Evolutionary conservation across 768 basidiomycete species (phyloP), one percentile per base, ranked within the genome.

Genomic region (Auriscalpium microsporum): DNA sequence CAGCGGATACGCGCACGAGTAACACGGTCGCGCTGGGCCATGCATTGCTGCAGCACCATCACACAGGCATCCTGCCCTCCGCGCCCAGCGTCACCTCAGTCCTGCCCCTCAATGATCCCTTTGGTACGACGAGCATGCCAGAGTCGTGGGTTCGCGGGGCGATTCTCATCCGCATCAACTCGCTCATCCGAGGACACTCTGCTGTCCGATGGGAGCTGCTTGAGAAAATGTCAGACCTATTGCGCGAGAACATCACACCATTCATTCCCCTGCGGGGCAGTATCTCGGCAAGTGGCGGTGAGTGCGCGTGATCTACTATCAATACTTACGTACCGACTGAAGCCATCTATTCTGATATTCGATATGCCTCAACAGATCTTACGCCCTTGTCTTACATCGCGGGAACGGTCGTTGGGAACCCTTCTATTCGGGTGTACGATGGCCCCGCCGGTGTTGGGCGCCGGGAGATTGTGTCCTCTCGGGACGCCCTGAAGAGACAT

Each of bases 141-240:
- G 84, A 88, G 56, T 73, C 87, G 2, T 92, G 92, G 87, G 90
- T 92, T 38, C 84, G 91, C 53, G 91, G 86, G 11, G 89, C 91
- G 1, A 90, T 94, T 64, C 71, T 91, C 10, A 77, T 94, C 62
- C 87, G 91, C 60, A 86, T 90, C 77, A 94, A 94, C 69, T 91
- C 89, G 4, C 80, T 94, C 45, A 83, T 91, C 53, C 84, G 91
- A 6, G 91, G 90, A 0, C 92, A 94, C 70, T 91, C 89, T 19
- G 92, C 87, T 35, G 82, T 94, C 13, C 80, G 90, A 38, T 84
- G 84, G 79, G 82, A 85, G 57, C 79, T 94, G 50, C 79, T 94
- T 56, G 77, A 88, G 67, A 83, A 83, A 64, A 90, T 94, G 82
- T 78, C 78, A 56, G 76, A 79, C 19, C 76, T 92, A 44, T 78